phyloP scores from a whole-genome alignment of 495 filamentous ascomycete species.

The Xylaria curta region DNA sequence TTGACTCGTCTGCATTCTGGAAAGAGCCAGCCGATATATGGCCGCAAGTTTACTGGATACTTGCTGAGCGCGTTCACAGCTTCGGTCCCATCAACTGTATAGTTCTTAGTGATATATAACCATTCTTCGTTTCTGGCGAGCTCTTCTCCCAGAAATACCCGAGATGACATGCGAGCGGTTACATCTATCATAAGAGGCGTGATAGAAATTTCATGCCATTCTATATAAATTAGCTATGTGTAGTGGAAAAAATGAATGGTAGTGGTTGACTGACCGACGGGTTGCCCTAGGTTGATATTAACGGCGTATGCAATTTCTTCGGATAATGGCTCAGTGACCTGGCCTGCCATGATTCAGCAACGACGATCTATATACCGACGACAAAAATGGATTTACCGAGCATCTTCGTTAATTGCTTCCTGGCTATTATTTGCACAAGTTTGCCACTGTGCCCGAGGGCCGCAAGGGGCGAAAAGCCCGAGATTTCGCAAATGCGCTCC shows the following conservation, averaged over 20 bases:
- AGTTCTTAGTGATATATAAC: conserved; percentile 49
- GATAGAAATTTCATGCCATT: conserved; percentile 38
- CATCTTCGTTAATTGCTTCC: conserved; percentile 55
- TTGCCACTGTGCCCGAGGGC: conserved; percentile 30
- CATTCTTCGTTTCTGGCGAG: conserved; percentile 53
- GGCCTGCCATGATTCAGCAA: conserved; percentile 32
- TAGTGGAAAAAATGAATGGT: not conserved
- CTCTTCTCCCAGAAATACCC: conserved; percentile 56
- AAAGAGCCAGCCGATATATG: conserved; percentile 44
- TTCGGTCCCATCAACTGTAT: conserved; percentile 41
- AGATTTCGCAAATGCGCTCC: conserved; percentile 36
- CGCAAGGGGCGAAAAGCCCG: conserved; percentile 55
- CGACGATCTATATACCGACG: not conserved
- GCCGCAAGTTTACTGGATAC: conserved; percentile 43
- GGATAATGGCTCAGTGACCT: conserved; percentile 45
- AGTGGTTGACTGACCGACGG: conserved; percentile 16
- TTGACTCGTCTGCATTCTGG: conserved; percentile 38
- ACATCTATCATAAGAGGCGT: conserved; percentile 36
- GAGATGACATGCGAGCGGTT: conserved; percentile 51
- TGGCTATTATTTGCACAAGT: conserved; percentile 49
- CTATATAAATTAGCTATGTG: conserved; percentile 22
- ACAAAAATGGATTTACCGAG: conserved; percentile 40
- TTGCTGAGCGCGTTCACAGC: conserved; percentile 41
- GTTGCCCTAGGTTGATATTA: conserved; percentile 38
- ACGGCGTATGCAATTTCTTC: conserved; percentile 49